Evolutionary conservation across 164 flowering plant species (phyloP).

Genomic region (Berberis thunbergii): DNA sequence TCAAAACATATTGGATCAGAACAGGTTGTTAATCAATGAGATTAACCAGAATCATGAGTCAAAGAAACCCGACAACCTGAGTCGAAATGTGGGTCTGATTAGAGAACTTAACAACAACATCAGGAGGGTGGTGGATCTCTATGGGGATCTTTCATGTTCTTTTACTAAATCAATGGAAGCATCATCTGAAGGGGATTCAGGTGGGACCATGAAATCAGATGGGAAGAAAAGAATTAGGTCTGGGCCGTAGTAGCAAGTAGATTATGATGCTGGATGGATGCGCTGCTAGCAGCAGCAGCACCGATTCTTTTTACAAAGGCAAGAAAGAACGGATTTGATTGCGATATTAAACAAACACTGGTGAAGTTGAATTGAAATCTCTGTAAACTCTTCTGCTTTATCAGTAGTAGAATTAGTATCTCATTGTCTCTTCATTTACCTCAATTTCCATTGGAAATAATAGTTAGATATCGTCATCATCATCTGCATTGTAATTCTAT

Average conservation of each 20-base stretch:
- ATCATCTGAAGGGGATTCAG: slow-evolving; percentile 67
- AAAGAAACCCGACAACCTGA: slow-evolving; percentile 58
- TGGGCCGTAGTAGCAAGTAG: background rate
- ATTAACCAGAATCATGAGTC: slow-evolving; percentile 87
- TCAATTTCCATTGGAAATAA: background rate
- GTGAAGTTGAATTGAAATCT: background rate
- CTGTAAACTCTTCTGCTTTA: background rate
- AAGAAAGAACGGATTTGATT: background rate
- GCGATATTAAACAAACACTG: background rate
- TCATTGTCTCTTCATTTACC: background rate
- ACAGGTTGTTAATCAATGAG: slow-evolving; percentile 73
- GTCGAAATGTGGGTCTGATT: slow-evolving; percentile 67
- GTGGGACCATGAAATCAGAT: slow-evolving; percentile 42
- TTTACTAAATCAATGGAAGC: slow-evolving; percentile 55
- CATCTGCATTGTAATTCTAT: background rate
- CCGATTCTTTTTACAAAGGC: background rate
- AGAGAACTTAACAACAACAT: slow-evolving; percentile 81
- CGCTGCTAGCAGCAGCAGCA: background rate
- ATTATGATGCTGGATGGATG: background rate
- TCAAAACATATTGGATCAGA: slow-evolving; percentile 58
- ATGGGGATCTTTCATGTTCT: slow-evolving; percentile 58
- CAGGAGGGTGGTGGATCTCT: slow-evolving; percentile 75
- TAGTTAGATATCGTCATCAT: background rate
- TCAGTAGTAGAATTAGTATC: background rate
- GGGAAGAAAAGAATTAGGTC: slow-evolving; percentile 71